A percentile compares a stretch with the other conserved stretches of the same genome.
phyloP scores from a whole-genome alignment of 2,329 filamentous ascomycete species.

The Alternaria conjuncta region DNA sequence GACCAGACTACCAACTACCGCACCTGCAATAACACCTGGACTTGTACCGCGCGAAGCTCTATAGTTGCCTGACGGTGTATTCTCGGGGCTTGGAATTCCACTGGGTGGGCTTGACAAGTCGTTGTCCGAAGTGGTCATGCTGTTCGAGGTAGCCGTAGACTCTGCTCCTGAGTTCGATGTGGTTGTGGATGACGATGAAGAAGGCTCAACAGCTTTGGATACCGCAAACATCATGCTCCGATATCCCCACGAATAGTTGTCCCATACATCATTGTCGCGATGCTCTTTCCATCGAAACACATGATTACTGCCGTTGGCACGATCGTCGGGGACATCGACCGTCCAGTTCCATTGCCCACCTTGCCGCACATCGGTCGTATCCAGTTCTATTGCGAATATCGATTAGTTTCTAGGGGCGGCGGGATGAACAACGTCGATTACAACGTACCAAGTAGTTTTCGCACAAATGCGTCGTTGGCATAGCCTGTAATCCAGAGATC shows the following conservation, averaged over 20 bases:
- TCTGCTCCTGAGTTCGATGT: neutral
- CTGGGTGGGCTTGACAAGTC: neutral
- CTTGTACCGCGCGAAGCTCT: neutral
- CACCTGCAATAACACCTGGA: neutral
- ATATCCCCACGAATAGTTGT: neutral
- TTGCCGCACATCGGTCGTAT: neutral
- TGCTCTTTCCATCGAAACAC: neutral
- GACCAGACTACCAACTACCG: neutral
- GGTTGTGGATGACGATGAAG: neutral
- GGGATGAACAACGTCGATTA: neutral
- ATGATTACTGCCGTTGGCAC: neutral
- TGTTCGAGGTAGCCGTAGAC: neutral
- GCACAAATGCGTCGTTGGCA: neutral
- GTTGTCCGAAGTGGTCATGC: neutral
- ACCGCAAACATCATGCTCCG: neutral
- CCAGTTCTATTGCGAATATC: neutral
- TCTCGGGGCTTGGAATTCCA: neutral
- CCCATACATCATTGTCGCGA: neutral
- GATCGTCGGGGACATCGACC: neutral
- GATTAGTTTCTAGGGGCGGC: neutral
- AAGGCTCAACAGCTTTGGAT: neutral
- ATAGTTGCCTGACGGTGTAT: neutral
- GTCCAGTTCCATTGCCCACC: neutral
- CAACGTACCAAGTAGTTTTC: neutral
- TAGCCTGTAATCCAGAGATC: neutral